Evolutionary conservation across 805 yeast species (phyloP).

Genomic region (Yueomyces sp.): DNA sequence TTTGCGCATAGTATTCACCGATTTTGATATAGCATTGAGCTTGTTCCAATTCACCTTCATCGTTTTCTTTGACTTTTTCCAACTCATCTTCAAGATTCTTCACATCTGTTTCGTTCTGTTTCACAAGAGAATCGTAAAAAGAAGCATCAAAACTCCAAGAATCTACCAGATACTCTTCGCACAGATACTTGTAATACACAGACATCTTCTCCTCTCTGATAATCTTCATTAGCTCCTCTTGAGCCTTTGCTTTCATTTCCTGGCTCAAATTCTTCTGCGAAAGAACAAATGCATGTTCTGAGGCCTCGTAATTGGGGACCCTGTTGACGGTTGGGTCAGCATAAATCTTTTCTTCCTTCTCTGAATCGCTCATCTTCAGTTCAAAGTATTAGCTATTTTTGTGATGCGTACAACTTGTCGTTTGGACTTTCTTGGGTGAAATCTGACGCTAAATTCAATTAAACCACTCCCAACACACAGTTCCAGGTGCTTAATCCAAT

Average conservation of each 20-base stretch:
- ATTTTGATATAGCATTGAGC: slow-evolving; percentile 64
- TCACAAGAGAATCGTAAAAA: slow-evolving; percentile 36
- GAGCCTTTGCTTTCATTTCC: slow-evolving; percentile 29
- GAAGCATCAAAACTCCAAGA: slow-evolving; percentile 43
- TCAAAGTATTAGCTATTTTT: slow-evolving; percentile 3
- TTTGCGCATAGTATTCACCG: slow-evolving; percentile 77
- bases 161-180: slow-evolving; percentile 27
- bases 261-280: slow-evolving; percentile 25
- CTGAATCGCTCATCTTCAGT: slow-evolving; percentile 7
- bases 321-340: slow-evolving; percentile 24
- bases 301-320: slow-evolving; percentile 70
- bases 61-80: slow-evolving; percentile 36
- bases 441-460: too few species aligned
- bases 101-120: slow-evolving; percentile 43
- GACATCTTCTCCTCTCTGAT: slow-evolving; percentile 57
- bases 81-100: slow-evolving; percentile 32
- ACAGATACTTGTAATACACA: slow-evolving; percentile 67
- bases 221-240: slow-evolving; percentile 31
- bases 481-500: too few species aligned
- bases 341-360: slow-evolving; percentile 1
- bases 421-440: neutral
- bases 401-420: slow-evolving; percentile 1
- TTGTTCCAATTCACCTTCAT: slow-evolving; percentile 79
- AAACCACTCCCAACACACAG: too few species aligned
- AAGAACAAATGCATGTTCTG: slow-evolving; percentile 67